Evolutionary conservation across 2,329 filamentous ascomycete species (phyloP), one percentile per base, ranked within the genome.

Genomic region (Mollisia scopiformis): DNA sequence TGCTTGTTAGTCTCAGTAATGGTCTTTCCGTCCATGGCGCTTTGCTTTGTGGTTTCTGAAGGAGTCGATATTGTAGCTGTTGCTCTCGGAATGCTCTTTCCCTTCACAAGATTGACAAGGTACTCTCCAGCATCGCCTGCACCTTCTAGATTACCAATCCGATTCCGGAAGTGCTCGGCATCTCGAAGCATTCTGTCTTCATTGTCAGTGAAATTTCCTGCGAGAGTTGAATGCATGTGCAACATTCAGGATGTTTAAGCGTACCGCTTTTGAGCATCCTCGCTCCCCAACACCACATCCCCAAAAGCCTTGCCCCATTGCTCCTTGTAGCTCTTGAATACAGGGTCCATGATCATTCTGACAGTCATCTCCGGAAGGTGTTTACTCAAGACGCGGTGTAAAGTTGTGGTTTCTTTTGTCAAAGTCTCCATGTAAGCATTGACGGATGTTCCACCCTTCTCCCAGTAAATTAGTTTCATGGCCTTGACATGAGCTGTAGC

Each of bases 381-480:
- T 68, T 88, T 88, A 65, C 81, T 85, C 35, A 92, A 77, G 5
- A 91, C 88, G 57, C 88, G 85, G 71, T 91, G 86, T 62, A 92
- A 75, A 0, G 87, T 90, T 14, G 82, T 82, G 0, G 89, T 91
- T 69, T 91, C 89, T 67, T 89, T 90, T 0, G 87, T 85, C 60
- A 92, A 72, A 0, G 84, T 88, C 72, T 91, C 89, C 86, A 92
- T 90, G 68, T 90, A 90, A 1, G 82, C 72, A 65, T 82, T 88
- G 21, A 80, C 77, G 16, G 77, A 67, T 10, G 73, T 59, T 75
- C 74, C 54, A 71, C 3, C 74, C 59, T 72, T 55, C 62, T 90
- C 86, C 84, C 88, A 91, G 61, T 90, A 80, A 47, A 90, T 84
- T 62, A 84, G 84, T 67, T 82, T 85, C 80, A 92, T 85, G 7